These are phyloP conservation scores for Physocladia obscura DNA, from an alignment of 192 early-diverging fungal genomes.

Conservation along the genomic window DNA sequence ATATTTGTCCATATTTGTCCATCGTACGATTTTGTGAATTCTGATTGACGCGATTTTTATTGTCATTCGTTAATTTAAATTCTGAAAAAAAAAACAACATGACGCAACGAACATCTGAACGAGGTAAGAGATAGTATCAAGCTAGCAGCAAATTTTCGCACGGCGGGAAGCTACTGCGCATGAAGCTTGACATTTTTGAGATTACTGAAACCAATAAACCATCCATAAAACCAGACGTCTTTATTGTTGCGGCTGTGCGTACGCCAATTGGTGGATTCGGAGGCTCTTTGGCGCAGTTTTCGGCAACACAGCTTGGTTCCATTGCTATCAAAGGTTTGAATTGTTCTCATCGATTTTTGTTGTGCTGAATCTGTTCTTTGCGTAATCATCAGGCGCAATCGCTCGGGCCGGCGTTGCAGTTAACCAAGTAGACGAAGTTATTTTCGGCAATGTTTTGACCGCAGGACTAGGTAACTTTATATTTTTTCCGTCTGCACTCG, in stretches of 20 bases:
- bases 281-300: conserved; percentile 79
- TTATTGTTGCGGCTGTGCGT: conserved; percentile 85
- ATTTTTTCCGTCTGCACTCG: neutral
- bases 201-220: too few species aligned
- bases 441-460: conserved; percentile 93
- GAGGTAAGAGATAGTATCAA: too few species aligned
- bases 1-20: too few species aligned
- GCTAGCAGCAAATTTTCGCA: too few species aligned
- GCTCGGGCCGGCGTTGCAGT: conserved; percentile 74
- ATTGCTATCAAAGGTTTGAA: conserved; percentile 79
- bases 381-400: conserved; percentile 58
- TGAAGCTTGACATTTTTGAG: too few species aligned
- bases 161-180: too few species aligned
- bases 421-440: conserved; percentile 87
- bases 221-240: conserved; percentile 54
- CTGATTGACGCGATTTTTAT: too few species aligned
- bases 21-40: too few species aligned
- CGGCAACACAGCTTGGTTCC: conserved; percentile 81
- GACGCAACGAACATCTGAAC: too few species aligned
- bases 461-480: conserved; percentile 65
- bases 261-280: conserved; percentile 92
- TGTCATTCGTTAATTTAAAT: too few species aligned
- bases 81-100: too few species aligned
- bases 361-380: neutral
- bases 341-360: neutral